Percentiles rank a stretch among this genome's conserved stretches.
These are phyloP conservation scores for Lasiodiplodia sp. DNA, from an alignment of 2,329 filamentous ascomycete species.

Conservation along the genomic window DNA sequence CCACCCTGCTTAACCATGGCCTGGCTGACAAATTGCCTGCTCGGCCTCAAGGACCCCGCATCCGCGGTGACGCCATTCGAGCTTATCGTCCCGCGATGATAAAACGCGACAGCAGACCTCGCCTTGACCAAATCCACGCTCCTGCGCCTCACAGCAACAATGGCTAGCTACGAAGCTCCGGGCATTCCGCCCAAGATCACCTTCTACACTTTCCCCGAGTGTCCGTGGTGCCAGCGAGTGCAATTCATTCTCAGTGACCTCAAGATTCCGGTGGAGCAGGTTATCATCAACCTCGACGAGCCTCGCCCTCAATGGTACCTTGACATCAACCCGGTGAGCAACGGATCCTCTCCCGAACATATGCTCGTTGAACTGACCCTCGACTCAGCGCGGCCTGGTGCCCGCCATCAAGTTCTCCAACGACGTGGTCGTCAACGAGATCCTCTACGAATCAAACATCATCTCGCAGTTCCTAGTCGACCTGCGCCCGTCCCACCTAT, in stretches of 20 bases:
- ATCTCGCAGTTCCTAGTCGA: conserved; percentile 77
- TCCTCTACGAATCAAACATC: conserved; percentile 76
- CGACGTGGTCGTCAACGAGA: conserved; percentile 56
- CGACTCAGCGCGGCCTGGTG: conserved; percentile 70
- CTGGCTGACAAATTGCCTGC: conserved; percentile 6
- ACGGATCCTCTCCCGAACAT: too few relatives aligned
- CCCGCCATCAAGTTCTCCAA: conserved; percentile 72
- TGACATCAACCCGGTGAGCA: conserved; percentile 70
- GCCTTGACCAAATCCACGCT: not conserved
- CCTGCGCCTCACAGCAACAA: not conserved
- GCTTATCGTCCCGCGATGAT: conserved; percentile 1
- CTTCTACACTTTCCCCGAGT: conserved; percentile 74
- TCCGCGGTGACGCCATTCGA: conserved; percentile 17
- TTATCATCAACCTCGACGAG: conserved; percentile 72
- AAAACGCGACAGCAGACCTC: not conserved
- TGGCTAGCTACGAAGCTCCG: conserved; percentile 25
- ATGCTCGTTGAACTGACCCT: not conserved
- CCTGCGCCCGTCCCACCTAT: conserved; percentile 70
- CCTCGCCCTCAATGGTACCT: conserved; percentile 79
- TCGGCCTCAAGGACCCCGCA: conserved; percentile 2
- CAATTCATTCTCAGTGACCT: conserved; percentile 75
- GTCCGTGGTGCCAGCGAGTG: conserved; percentile 78
- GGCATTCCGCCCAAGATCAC: conserved; percentile 59
- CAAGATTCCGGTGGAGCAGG: conserved; percentile 70
- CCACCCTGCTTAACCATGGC: not conserved